Percentiles rank a stretch among this genome's conserved stretches.
Evolutionary conservation across 2,329 filamentous ascomycete species (phyloP).

Genomic region (Colletotrichum sublineola): DNA sequence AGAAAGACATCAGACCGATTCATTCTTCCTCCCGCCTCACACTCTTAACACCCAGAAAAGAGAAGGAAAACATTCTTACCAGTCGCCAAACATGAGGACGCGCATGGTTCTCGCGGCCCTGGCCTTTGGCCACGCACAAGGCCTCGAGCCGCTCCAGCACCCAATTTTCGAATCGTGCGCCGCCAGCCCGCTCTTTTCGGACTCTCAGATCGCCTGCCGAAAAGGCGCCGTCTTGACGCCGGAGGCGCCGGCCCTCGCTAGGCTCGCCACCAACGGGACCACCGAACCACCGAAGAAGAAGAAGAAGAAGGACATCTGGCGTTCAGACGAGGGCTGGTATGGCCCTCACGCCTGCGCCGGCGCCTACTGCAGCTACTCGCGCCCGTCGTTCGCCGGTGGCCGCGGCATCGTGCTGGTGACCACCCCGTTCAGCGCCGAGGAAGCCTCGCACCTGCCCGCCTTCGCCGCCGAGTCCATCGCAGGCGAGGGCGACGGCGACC

Average conservation of each 20-base stretch:
- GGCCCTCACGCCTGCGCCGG: constrained; percentile 40
- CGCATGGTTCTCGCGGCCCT: constrained; percentile 14
- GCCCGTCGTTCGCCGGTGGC: constrained; percentile 51
- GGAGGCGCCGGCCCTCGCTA: background rate
- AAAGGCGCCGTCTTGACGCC: constrained; percentile 4
- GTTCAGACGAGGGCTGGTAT: constrained; percentile 40
- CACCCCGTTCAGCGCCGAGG: constrained; percentile 44
- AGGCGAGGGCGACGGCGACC: constrained; percentile 17
- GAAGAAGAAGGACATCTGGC: constrained; percentile 38
- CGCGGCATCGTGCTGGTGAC: constrained; percentile 57
- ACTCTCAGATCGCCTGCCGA: constrained; percentile 25
- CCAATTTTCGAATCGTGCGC: constrained; percentile 26
- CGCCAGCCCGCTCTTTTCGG: constrained; percentile 31
- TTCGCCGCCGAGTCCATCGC: constrained; percentile 4
- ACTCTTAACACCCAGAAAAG: background rate
- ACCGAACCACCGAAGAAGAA: background rate
- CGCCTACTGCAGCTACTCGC: constrained; percentile 52
- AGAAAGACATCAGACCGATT: background rate
- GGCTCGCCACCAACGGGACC: constrained; percentile 23
- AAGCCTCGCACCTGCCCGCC: constrained; percentile 29
- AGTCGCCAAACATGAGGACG: constrained; percentile 18
- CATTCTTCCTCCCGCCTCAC: background rate
- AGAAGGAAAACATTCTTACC: background rate
- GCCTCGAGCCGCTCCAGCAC: constrained; percentile 5
- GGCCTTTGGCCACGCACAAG: constrained; percentile 1